phyloP scores from a whole-genome alignment of 768 basidiomycete species.

The Cystobasidiopsis lactophilus region DNA sequence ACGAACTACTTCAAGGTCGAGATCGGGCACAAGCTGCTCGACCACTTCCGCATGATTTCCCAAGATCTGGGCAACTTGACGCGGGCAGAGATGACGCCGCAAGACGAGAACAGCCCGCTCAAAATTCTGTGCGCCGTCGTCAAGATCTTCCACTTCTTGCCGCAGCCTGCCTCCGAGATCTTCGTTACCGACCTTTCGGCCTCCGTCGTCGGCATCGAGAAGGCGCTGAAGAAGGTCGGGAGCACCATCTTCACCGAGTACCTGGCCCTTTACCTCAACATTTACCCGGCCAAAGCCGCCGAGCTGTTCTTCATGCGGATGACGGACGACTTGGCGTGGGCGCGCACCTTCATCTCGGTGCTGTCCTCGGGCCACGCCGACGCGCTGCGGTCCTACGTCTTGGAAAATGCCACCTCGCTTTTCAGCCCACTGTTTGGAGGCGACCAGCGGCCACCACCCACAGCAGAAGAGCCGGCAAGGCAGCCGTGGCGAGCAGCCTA shows the following conservation, averaged over 20 bases:
- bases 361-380: constrained; percentile 47
- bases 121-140: constrained; percentile 82
- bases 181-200: constrained; percentile 76
- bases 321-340: constrained; percentile 41
- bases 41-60: constrained; percentile 82
- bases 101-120: constrained; percentile 65
- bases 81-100: constrained; percentile 52
- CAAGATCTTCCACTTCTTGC: constrained; percentile 90
- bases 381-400: constrained; percentile 27
- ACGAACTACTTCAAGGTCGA: constrained; percentile 99
- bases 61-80: constrained; percentile 60
- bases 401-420: constrained; percentile 22
- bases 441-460: constrained; percentile 7
- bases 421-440: constrained; percentile 25
- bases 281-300: constrained; percentile 64
- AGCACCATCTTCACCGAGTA: constrained; percentile 77
- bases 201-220: constrained; percentile 73
- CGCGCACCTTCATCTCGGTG: constrained; percentile 15
- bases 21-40: constrained; percentile 87
- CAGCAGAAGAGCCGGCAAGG: not conserved
- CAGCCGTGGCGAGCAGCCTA: constrained; percentile 24
- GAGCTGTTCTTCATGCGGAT: constrained; percentile 64
- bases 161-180: constrained; percentile 61
- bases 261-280: constrained; percentile 69
- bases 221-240: constrained; percentile 69